These are phyloP conservation scores for Phytopythium cucurbitacearum DNA, from an alignment of 352 stramenopile species.

Conservation along the genomic window DNA sequence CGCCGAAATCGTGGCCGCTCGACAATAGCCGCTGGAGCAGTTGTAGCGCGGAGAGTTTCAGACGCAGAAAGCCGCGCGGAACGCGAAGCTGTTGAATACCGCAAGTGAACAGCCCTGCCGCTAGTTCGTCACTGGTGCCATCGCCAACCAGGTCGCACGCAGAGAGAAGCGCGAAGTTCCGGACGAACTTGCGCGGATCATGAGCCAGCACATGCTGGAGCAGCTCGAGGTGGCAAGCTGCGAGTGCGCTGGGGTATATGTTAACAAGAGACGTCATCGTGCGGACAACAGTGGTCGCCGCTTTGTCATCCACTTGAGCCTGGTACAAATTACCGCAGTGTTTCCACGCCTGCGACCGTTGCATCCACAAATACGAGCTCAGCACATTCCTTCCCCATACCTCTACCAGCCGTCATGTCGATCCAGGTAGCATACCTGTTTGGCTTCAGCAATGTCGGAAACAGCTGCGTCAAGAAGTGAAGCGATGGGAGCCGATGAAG, in stretches of 20 bases:
- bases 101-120: constrained; percentile 4
- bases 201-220: constrained; percentile 24
- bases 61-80: constrained; percentile 2
- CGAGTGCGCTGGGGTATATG: constrained; percentile 12
- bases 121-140: constrained; percentile 7
- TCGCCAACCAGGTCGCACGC: constrained; percentile 19
- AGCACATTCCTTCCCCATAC: not conserved
- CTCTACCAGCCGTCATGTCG: not conserved
- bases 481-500: constrained; percentile 10
- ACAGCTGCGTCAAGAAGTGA: constrained; percentile 19
- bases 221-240: constrained; percentile 23
- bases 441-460: constrained; percentile 15
- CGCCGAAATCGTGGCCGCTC: constrained; percentile 8
- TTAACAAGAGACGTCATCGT: constrained; percentile 27
- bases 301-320: constrained; percentile 23
- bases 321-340: constrained; percentile 37
- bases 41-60: constrained; percentile 28
- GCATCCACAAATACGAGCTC: not conserved
- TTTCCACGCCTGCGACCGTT: constrained; percentile 25
- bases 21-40: constrained; percentile 24
- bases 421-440: constrained; percentile 6
- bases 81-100: not conserved
- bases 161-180: constrained; percentile 26
- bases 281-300: constrained; percentile 21
- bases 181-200: constrained; percentile 23